Conservation (phyloP, 2,329 filamentous ascomycete species). For the Aspergillus sp. region DNA sequence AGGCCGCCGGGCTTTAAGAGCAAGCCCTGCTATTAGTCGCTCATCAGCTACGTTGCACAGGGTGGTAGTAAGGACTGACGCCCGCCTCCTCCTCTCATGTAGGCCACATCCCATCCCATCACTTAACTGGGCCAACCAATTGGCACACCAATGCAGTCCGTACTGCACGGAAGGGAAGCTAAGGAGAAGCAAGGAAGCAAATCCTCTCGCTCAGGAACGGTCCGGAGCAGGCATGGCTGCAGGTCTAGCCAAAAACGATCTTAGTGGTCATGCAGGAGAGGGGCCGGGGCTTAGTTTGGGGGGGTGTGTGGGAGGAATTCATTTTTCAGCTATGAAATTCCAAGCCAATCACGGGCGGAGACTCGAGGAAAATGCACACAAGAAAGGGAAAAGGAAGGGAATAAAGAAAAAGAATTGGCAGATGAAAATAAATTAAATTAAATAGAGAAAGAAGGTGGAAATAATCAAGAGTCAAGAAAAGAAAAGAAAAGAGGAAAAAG, state of each 20-base stretch:
- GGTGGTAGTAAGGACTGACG: constrained; percentile 1
- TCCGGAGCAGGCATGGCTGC: constrained; percentile 17
- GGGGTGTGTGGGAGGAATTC: neutral
- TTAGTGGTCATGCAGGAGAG: constrained; percentile 10
- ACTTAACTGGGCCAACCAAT: constrained; percentile 4
- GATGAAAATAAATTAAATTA: no score
- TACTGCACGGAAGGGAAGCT: constrained; percentile 7
- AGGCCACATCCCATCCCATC: neutral
- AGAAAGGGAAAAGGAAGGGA: neutral
- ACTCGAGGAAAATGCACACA: neutral
- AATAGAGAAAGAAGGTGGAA: neutral
- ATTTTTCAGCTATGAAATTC: constrained; percentile 1
- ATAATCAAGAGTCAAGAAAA: constrained; percentile 5
- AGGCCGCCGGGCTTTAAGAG: neutral
- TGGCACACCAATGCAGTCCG: constrained; percentile 4
- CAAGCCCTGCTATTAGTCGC: neutral
- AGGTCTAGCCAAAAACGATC: constrained; percentile 14
- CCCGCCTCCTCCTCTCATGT: neutral
- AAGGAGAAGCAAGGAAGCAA: constrained; percentile 17
- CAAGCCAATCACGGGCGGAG: neutral
- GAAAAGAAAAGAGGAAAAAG: constrained; percentile 2
- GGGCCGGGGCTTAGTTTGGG: constrained; percentile 1
- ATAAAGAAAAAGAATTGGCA: neutral
- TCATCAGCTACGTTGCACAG: constrained; percentile 4
- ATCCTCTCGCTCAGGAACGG: constrained; percentile 15